A percentile compares a stretch with the other conserved stretches of the same genome.
These are phyloP conservation scores for Delphinella strobiligena DNA, from an alignment of 2,329 filamentous ascomycete genomes.

Conservation along the genomic window DNA sequence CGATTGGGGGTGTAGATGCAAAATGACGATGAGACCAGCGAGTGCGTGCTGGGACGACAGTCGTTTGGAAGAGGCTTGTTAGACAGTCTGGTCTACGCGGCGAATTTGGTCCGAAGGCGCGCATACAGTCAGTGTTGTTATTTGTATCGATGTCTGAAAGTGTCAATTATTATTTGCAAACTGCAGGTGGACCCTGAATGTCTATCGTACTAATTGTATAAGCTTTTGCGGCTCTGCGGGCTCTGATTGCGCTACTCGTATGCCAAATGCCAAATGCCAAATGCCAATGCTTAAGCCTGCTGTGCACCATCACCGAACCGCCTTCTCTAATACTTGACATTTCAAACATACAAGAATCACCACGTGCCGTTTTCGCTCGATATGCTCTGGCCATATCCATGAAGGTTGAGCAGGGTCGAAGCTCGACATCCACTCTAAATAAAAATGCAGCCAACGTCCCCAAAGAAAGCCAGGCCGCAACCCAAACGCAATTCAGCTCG, in stretches of 20 bases:
- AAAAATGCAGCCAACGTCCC: conserved; percentile 1
- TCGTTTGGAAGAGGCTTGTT: no score
- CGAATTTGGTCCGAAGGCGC: not conserved
- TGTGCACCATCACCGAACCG: no score
- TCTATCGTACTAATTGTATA: not conserved
- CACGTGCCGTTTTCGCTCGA: not conserved
- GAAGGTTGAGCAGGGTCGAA: conserved; percentile 14
- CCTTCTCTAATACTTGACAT: no score
- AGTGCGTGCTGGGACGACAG: not conserved
- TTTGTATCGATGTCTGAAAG: no score
- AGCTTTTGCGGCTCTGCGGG: not conserved
- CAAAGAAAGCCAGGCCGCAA: conserved; percentile 2
- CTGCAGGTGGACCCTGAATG: not conserved
- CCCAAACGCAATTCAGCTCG: not conserved
- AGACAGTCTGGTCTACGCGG: not conserved
- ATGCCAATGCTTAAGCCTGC: no score
- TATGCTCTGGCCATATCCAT: conserved; percentile 42
- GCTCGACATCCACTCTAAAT: not conserved
- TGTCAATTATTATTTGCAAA: no score
- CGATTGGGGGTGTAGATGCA: not conserved
- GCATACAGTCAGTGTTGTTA: not conserved
- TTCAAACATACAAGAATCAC: not conserved
- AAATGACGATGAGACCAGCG: not conserved
- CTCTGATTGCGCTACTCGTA: not conserved
- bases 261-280: no score